Base-by-base conservation (phyloP, 495 filamentous ascomycete genomes). In the Pyronema omphalodes region DNA sequence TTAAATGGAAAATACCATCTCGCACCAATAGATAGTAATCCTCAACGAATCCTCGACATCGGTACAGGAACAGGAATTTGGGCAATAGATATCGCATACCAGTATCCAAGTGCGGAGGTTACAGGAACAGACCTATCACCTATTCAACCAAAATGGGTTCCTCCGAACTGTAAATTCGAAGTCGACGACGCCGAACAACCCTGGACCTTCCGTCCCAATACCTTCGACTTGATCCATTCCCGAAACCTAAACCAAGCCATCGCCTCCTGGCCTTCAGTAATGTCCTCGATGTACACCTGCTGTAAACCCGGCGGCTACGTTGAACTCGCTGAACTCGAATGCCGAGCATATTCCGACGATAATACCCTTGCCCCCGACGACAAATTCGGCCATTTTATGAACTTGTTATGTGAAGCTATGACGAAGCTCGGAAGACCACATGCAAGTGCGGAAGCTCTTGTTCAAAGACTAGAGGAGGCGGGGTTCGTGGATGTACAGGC, bases 151-250 rank as follows among this genome's bases (percentile, higher is more conserved):
- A 58, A 52, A 36, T 48, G 58, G 58, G 55, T 34, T 34, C 51
- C 51, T 34, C 7, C 18, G 14, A 12, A 36, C 35, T 29, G 37
- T 15, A 3, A 7, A 63, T 79, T 79, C 59, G 71, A 76, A 57
- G 67, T 79, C 35, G 77, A 44, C 23, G 37, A 51, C 44, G 19
- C 14, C 40, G 11, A 29, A 29, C 23, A 29, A 29, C 23, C 23
- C 23, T 29, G 23, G 23, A 29, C 23, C 23, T 29, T 29, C 23
- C 23, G 23, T 29, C 23, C 23, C 23, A 65, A 75, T 45, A 59
- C 65, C 49, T 83, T 83, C 60, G 81, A 84, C 68, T 80, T 78
- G 52, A 71, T 84, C 49, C 79, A 84, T 66, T 70, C 77, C 7
- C 75, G 80, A 19, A 67, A 69, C 11, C 63, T 82, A 34, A 71